These are phyloP conservation scores for Solanum dulcamara DNA, from an alignment of 257 asterid genomes.

Conservation along the genomic window DNA sequence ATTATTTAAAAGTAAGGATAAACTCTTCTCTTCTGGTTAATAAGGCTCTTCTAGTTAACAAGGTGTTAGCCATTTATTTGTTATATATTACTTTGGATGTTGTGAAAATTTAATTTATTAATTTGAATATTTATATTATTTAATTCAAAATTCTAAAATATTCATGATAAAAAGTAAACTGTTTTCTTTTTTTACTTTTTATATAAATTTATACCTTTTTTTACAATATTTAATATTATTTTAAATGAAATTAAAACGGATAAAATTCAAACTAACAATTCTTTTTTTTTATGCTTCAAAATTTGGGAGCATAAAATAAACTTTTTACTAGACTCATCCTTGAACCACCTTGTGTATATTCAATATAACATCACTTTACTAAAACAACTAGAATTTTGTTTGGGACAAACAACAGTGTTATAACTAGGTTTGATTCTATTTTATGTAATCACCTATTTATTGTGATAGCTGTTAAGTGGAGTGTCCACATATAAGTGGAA, in stretches of 20 bases:
- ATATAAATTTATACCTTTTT: neutral
- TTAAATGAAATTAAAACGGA: neutral
- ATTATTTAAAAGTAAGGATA: neutral
- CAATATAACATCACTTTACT: neutral
- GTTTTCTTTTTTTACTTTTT: neutral
- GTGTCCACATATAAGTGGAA: no score
- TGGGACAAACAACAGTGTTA: no score
- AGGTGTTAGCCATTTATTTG: neutral
- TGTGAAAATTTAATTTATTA: neutral
- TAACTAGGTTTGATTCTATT: neutral
- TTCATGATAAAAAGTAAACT: neutral
- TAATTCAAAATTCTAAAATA: neutral
- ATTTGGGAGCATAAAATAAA: no score
- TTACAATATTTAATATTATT: neutral
- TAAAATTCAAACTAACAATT: neutral
- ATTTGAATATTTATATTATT: neutral
- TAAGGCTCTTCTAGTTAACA: neutral
- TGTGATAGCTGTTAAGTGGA: no score
- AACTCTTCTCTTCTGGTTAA: neutral
- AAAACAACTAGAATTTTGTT: no score
- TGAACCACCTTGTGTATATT: no score
- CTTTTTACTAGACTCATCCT: no score
- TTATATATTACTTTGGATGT: neutral
- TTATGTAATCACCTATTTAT: neutral
- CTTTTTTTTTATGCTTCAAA: neutral